Percentiles rank a stretch among this genome's conserved stretches.
phyloP scores from a whole-genome alignment of 176 grass and related monocot genomes.

The Juncus effusus region DNA sequence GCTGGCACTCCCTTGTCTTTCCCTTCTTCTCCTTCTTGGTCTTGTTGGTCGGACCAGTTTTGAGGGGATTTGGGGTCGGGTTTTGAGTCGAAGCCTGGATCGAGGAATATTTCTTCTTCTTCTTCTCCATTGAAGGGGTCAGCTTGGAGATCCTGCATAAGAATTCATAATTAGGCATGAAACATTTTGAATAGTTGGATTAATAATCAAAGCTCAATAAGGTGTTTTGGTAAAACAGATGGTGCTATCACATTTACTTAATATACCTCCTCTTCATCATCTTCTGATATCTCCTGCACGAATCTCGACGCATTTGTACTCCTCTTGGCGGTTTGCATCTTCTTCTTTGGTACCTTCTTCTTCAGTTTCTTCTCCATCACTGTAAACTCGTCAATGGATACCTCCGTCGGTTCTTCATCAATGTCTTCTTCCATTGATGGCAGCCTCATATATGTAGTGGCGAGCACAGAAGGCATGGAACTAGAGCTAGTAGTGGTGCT shows the following conservation, averaged over 20 bases:
- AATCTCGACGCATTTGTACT: conserved; percentile 16
- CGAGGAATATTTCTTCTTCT: conserved; percentile 19
- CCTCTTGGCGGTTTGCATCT: neutral
- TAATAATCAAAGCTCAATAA: no score
- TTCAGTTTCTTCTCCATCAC: neutral
- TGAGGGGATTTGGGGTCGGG: conserved; percentile 20
- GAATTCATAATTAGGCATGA: no score
- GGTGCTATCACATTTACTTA: conserved; percentile 13
- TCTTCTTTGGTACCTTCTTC: conserved; percentile 2
- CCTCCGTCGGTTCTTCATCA: conserved; percentile 26
- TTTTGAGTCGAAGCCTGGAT: conserved; percentile 12
- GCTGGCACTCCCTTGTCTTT: conserved; percentile 96
- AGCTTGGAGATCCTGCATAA: neutral
- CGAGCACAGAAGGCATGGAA: conserved; percentile 19
- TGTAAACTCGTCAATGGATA: conserved; percentile 58
- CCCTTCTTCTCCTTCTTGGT: conserved; percentile 31
- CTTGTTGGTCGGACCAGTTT: conserved; percentile 15
- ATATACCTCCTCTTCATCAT: conserved; percentile 14
- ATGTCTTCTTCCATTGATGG: conserved; percentile 39
- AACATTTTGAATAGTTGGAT: no score
- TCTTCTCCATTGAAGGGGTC: neutral
- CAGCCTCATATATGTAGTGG: conserved; percentile 80
- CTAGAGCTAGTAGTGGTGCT: conserved; percentile 12
- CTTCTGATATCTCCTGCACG: conserved; percentile 29
- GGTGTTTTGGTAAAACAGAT: no score